These are phyloP conservation scores for Datisca glomerata DNA, from an alignment of 306 rosid genomes.

Conservation along the genomic window DNA sequence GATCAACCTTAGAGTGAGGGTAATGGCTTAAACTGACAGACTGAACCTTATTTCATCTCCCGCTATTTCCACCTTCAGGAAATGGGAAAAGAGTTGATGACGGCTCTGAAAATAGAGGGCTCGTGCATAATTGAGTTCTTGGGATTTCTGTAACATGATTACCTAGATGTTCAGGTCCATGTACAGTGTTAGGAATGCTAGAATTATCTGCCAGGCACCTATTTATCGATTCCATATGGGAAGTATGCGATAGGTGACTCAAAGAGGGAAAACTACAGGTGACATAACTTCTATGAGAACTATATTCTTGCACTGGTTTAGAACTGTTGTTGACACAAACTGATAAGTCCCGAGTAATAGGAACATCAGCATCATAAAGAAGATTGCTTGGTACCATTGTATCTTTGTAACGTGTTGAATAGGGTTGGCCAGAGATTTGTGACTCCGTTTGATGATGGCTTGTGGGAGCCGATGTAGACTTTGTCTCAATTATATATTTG, in stretches of 20 bases:
- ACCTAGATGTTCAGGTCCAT: not conserved
- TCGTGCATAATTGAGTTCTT: not conserved
- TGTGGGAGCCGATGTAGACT: not conserved
- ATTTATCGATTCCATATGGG: not conserved
- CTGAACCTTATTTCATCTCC: not conserved
- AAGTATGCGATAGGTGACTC: not conserved
- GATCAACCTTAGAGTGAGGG: too few species aligned
- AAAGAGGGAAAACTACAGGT: too few species aligned
- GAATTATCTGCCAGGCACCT: not conserved
- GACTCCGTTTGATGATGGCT: not conserved
- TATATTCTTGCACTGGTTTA: not conserved
- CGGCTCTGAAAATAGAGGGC: not conserved
- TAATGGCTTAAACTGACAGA: not conserved
- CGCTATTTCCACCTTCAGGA: not conserved
- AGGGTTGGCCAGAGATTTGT: not conserved
- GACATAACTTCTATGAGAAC: not conserved
- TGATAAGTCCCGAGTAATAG: not conserved
- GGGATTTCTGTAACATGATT: too few species aligned
- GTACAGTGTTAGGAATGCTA: not conserved
- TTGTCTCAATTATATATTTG: not conserved
- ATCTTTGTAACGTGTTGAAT: not conserved
- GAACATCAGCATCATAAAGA: not conserved
- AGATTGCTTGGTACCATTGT: not conserved
- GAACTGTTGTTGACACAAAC: not conserved
- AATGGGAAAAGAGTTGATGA: not conserved